Percentiles rank a stretch among this genome's conserved stretches.
Conservation (phyloP, 352 stramenopile species). For the Phytophthora lateralis region DNA sequence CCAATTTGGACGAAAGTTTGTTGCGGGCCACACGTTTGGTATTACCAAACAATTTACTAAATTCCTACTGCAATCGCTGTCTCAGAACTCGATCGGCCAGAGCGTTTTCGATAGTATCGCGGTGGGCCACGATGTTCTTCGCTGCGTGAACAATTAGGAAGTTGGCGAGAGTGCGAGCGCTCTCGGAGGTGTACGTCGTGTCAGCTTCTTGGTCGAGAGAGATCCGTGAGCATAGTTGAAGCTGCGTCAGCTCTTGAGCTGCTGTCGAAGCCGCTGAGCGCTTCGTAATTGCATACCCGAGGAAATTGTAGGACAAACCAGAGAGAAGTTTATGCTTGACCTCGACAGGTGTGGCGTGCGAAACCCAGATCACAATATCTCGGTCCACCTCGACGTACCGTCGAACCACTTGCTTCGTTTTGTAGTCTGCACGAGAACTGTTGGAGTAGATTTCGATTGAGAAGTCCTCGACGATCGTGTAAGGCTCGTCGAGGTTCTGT, state of each 20-base stretch:
- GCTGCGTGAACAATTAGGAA: conserved; percentile 49
- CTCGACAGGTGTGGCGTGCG: conserved; percentile 51
- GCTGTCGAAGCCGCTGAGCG: conserved; percentile 25
- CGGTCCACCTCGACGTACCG: conserved; percentile 59
- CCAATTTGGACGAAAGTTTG: too few species aligned
- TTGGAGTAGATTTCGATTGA: conserved; percentile 58
- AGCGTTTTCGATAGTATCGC: conserved; percentile 54
- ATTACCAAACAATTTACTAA: too few species aligned
- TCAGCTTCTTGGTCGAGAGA: conserved; percentile 45
- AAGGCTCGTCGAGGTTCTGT: conserved; percentile 43
- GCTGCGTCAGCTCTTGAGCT: conserved; percentile 36
- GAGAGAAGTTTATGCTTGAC: conserved; percentile 48
- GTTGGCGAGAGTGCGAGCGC: conserved; percentile 44
- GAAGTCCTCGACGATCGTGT: conserved; percentile 65
- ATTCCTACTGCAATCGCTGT: conserved; percentile 9
- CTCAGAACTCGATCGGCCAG: conserved; percentile 17
- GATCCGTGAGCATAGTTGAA: conserved; percentile 58
- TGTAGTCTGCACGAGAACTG: conserved; percentile 52
- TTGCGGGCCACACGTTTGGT: neutral
- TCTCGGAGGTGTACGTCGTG: conserved; percentile 29
- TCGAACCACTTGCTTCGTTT: conserved; percentile 59
- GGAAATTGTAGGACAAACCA: conserved; percentile 47
- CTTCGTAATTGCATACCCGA: conserved; percentile 64
- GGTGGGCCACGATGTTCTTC: conserved; percentile 40
- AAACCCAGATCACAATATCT: conserved; percentile 64